Evolutionary conservation across 208 protist species (phyloP), one percentile per base, ranked within the genome.

Genomic region (Herpetomonas samuelpessoai): DNA sequence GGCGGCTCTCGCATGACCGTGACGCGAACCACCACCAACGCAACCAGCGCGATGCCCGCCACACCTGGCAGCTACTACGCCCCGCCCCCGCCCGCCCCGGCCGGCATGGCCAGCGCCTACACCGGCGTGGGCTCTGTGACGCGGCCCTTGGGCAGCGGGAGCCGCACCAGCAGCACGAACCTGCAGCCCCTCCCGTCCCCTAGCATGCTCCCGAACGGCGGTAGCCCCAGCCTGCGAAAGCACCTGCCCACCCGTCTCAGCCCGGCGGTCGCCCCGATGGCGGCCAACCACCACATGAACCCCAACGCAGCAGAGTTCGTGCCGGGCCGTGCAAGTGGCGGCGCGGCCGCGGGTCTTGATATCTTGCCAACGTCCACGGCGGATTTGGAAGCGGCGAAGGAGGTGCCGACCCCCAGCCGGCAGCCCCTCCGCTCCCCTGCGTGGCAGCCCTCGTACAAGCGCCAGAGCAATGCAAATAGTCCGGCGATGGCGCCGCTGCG

Each of bases 271-370:
- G 57, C 71, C 46, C 65, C 81, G 29, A 12, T 25, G 57, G n/a
- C 55, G 39, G 41, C 41, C 35, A 24, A 48, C 30, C 30, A 58
- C 63, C 22, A 35, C 44, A 92, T 95, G 85, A 95, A 90, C 67
- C 83, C 85, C 0, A 75, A 88, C 50, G 88, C 88, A 24, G 51
- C 28, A 18, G 82, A 87, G 44, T 95, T 92, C 57, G 63, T 91
- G 39, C 85, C 85, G 22, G 35, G 56, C 29, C 12, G 55, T 10
- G 71, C 39, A 48, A 61, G 3, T 35, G 74, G 31, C 53, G 48
- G 28, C 45, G 41, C 59, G 16, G 67, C 52, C 30, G 67, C 57
- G 30, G 72, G 64, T 0, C 74, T 88, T 2, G 68, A 76, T 41
- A 61, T 76, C 21, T 68, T 94, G 16, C 83, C 84, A 19, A 83